These are phyloP conservation scores for Hexamita inflata DNA, from an alignment of 208 protist species.

Conservation along the genomic window DNA sequence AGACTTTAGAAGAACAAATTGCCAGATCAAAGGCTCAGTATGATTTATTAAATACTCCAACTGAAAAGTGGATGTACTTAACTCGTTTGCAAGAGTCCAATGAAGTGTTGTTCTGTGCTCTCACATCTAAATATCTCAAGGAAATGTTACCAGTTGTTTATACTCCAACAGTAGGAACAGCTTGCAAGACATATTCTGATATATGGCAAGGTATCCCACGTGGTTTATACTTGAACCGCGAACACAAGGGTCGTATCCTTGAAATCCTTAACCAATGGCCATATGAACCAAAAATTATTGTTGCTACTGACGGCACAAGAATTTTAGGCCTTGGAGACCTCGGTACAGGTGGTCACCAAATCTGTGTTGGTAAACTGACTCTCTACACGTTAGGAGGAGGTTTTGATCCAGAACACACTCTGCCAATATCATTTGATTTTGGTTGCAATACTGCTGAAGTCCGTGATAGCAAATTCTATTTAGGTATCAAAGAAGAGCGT, in stretches of 20 bases:
- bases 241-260: background rate
- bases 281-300: constrained; percentile 25
- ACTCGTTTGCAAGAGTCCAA: constrained; percentile 22
- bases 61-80: constrained; percentile 26
- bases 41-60: background rate
- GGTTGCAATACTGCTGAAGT: constrained; percentile 39
- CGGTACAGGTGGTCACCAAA: constrained; percentile 52
- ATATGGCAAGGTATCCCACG: background rate
- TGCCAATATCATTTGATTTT: constrained; percentile 48
- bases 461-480: constrained; percentile 32
- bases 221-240: constrained; percentile 25
- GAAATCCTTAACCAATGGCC: constrained; percentile 39
- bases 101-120: constrained; percentile 21
- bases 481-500: constrained; percentile 14
- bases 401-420: constrained; percentile 36
- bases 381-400: constrained; percentile 46
- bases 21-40: background rate
- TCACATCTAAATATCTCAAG: background rate
- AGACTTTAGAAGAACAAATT: constrained; percentile 34
- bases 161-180: constrained; percentile 45
- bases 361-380: constrained; percentile 48
- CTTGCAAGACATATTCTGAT: constrained; percentile 34
- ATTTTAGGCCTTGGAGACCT: constrained; percentile 58
- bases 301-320: constrained; percentile 54
- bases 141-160: constrained; percentile 41